Evolutionary conservation across 179 eudicot species (phyloP).

Genomic region (Sideroxylon spinosum): DNA sequence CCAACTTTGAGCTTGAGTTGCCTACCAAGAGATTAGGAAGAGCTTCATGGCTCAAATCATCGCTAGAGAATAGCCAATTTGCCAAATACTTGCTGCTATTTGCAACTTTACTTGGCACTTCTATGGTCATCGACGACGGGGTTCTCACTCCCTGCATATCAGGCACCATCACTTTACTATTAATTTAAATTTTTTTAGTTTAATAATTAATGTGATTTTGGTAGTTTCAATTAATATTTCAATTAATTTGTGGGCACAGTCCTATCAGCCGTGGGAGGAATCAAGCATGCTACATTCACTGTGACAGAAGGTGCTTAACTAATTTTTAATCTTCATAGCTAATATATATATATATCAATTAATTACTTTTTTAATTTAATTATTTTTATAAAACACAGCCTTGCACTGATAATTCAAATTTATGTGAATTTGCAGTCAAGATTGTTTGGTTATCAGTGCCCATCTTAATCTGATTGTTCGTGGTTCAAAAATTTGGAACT

Average conservation of each 20-base stretch:
- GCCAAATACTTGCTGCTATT: constrained; percentile 50
- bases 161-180: constrained; percentile 38
- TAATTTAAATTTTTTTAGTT: background rate
- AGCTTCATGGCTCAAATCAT: constrained; percentile 44
- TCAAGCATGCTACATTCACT: constrained; percentile 42
- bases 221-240: background rate
- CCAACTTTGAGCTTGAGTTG: constrained; percentile 41
- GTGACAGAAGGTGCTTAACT: constrained; percentile 44
- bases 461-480: constrained; percentile 49
- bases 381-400: background rate
- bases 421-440: constrained; percentile 28
- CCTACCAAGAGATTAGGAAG: constrained; percentile 36
- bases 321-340: too few relatives aligned
- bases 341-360: too few relatives aligned
- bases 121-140: constrained; percentile 80
- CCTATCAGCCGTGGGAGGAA: constrained; percentile 66
- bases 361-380: background rate
- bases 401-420: too few relatives aligned
- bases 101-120: constrained; percentile 68
- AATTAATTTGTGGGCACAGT: constrained; percentile 35
- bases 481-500: constrained; percentile 74
- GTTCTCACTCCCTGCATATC: constrained; percentile 77
- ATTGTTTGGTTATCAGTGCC: constrained; percentile 65
- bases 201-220: background rate
- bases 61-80: constrained; percentile 44